Conservation (phyloP, 1,139 yeast genomes). For the Blastobotrys buckinghamii region DNA sequence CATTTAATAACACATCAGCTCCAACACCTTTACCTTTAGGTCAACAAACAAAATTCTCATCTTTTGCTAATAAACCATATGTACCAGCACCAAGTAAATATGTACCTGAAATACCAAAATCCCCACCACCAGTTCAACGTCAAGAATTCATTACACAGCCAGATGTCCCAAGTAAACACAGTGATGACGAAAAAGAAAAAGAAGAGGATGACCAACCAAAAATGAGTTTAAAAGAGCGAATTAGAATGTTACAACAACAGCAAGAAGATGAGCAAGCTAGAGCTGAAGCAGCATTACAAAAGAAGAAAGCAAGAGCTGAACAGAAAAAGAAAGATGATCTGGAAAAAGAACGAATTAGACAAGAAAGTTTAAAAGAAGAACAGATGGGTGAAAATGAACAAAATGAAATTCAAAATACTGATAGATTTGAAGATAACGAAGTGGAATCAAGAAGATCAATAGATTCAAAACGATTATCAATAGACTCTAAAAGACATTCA, state of each 20-base stretch:
- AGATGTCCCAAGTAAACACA: background rate
- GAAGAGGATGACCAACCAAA: slow-evolving; percentile 57
- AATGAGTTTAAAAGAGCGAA: slow-evolving; percentile 79
- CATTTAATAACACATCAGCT: slow-evolving; percentile 37
- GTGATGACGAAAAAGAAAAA: slow-evolving; percentile 15
- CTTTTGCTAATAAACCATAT: slow-evolving; percentile 37
- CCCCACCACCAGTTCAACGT: slow-evolving; percentile 8
- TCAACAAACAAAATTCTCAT: slow-evolving; percentile 31
- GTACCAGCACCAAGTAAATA: slow-evolving; percentile 41
- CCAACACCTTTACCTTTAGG: slow-evolving; percentile 40
- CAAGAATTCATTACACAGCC: background rate
- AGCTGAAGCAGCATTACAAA: slow-evolving; percentile 56
- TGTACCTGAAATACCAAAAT: slow-evolving; percentile 22
- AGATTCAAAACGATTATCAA: background rate
- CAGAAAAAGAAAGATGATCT: slow-evolving; percentile 14
- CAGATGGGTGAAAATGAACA: background rate
- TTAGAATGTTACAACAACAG: slow-evolving; percentile 72
- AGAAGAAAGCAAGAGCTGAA: slow-evolving; percentile 43
- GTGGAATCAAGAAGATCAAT: background rate
- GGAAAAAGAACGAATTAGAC: slow-evolving; percentile 15
- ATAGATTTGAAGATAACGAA: background rate
- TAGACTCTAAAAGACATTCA: background rate
- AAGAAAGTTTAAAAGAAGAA: background rate
- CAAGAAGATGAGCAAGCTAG: slow-evolving; percentile 79
- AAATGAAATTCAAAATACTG: background rate